phyloP scores from a whole-genome alignment of 371 early-diverging fungal species.

The Amoeboradix gromovi region DNA sequence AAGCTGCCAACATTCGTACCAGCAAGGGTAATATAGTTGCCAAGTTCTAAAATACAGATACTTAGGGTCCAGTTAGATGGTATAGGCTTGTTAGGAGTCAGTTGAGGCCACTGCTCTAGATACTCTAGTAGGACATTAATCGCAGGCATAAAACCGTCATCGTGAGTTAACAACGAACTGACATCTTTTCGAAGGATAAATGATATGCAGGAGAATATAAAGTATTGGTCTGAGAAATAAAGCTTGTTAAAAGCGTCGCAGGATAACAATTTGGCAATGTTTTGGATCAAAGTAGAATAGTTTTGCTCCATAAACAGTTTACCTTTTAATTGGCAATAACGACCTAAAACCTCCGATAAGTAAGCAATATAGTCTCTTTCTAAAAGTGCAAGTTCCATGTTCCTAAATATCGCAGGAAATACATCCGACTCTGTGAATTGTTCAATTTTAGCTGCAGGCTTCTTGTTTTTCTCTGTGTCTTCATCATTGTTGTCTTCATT shows the following conservation, averaged over 20 bases:
- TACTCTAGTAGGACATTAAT: not conserved
- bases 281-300: not conserved
- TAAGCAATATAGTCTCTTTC: not conserved
- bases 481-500: not conserved
- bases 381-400: not conserved
- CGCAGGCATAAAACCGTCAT: not conserved
- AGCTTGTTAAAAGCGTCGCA: not conserved
- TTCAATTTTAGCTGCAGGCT: not conserved
- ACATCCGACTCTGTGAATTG: not conserved
- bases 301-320: not conserved
- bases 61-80: not conserved
- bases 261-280: not conserved
- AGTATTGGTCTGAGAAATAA: not conserved
- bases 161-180: not conserved
- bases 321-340: not conserved
- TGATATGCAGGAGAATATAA: not conserved
- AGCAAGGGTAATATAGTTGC: not conserved
- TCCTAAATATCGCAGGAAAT: not conserved
- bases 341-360: not conserved
- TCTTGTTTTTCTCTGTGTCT: not conserved
- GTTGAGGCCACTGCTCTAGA: not conserved
- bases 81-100: not conserved
- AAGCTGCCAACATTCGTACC: not conserved
- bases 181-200: not conserved
- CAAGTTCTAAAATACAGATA: not conserved